Percentiles rank a stretch among this genome's conserved stretches.
phyloP scores from a whole-genome alignment of 805 yeast species.

The Nakazawaea ambrosiae region DNA sequence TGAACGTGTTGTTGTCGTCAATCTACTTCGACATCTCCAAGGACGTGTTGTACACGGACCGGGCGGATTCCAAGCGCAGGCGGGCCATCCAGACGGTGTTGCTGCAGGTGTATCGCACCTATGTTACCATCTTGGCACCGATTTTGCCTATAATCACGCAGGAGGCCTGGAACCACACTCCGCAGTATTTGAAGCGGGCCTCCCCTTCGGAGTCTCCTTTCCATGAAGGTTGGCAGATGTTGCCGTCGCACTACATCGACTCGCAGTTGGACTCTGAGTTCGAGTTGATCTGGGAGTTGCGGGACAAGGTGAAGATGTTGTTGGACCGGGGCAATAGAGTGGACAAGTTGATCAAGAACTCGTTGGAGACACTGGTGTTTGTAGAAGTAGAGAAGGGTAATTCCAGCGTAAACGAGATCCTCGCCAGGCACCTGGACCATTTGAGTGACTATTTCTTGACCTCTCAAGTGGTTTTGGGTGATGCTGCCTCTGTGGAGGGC shows the following conservation, averaged over 20 bases:
- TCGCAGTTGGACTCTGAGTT: conserved; percentile 35
- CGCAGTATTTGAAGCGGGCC: conserved; percentile 21
- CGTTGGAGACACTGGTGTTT: conserved; percentile 50
- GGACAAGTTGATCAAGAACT: conserved; percentile 44
- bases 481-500: neutral
- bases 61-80: conserved; percentile 37
- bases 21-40: conserved; percentile 82
- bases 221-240: conserved; percentile 34
- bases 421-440: conserved; percentile 30
- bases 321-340: conserved; percentile 51
- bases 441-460: conserved; percentile 55
- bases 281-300: conserved; percentile 35
- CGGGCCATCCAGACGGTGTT: conserved; percentile 62
- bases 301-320: conserved; percentile 40
- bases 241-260: conserved; percentile 29
- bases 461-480: conserved; percentile 42
- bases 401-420: conserved; percentile 10
- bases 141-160: conserved; percentile 79
- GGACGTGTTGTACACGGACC: conserved; percentile 77
- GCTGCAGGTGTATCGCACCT: conserved; percentile 47
- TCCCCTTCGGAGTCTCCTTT: conserved; percentile 34
- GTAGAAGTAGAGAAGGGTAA: conserved; percentile 19
- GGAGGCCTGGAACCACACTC: conserved; percentile 73
- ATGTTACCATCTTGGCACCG: conserved; percentile 69
- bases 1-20: conserved; percentile 73